Evolutionary conservation across 441 rosid species (phyloP).

Genomic region (Croton laevigatus): DNA sequence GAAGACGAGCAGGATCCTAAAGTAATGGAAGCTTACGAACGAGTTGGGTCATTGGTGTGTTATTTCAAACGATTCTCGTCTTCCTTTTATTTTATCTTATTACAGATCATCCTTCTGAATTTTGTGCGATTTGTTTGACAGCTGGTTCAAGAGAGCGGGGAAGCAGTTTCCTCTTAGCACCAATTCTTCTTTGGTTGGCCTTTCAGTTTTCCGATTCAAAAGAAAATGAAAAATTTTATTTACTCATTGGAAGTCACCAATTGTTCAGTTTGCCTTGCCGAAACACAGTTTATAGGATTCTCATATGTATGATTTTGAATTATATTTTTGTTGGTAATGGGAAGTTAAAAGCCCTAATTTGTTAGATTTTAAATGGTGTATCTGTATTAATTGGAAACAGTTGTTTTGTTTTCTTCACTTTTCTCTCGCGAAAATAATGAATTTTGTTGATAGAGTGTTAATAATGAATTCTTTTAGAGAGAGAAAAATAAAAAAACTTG

Average conservation of each 20-base stretch:
- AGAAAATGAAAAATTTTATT: background rate
- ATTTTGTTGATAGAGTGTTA: too few species aligned
- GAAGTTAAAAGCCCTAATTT: too few species aligned
- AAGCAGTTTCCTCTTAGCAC: constrained; percentile 37
- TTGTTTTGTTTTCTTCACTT: too few species aligned
- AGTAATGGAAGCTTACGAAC: constrained; percentile 92
- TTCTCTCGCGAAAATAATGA: too few species aligned
- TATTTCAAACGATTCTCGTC: background rate
- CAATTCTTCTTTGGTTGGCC: background rate
- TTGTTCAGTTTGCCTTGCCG: background rate
- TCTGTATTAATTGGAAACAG: too few species aligned
- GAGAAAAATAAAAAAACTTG: too few species aligned
- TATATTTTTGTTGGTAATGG: too few species aligned
- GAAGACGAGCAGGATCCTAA: constrained; percentile 82
- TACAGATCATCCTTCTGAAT: background rate
- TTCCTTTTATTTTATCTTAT: background rate
- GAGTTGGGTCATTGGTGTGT: constrained; percentile 75
- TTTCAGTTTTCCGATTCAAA: background rate
- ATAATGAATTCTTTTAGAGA: too few species aligned
- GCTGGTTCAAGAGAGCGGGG: constrained; percentile 55
- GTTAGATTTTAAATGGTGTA: too few species aligned
- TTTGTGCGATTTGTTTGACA: constrained; percentile 26
- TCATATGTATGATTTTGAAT: too few species aligned
- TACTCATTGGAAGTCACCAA: too few species aligned
- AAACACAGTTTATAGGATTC: too few species aligned